Percentiles rank a stretch among this genome's conserved stretches.
Evolutionary conservation across 1,139 yeast species (phyloP).

Genomic region (Lodderomyces margitis): DNA sequence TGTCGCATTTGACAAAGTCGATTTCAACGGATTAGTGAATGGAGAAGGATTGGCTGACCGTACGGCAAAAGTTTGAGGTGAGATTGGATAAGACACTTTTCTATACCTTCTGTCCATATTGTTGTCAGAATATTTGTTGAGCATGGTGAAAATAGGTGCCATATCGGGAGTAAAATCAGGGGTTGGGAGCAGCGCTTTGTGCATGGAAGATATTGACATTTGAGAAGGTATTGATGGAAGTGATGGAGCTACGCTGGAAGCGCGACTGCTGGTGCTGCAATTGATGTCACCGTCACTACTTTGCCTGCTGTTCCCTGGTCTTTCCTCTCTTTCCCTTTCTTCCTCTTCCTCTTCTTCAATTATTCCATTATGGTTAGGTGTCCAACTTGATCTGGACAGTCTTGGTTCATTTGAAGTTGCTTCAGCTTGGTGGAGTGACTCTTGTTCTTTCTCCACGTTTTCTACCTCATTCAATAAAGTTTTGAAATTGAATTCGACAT

Average conservation of each 20-base stretch:
- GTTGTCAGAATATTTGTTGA: conserved; percentile 22
- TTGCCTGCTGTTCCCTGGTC: conserved; percentile 10
- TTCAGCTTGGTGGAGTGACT: neutral
- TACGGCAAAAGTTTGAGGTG: conserved; percentile 15
- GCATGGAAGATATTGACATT: conserved; percentile 3
- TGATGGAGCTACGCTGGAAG: conserved; percentile 9
- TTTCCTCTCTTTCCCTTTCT: conserved; percentile 11
- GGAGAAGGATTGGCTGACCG: conserved; percentile 26
- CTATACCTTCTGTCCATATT: neutral
- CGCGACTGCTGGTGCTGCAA: conserved; percentile 12
- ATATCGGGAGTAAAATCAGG: conserved; percentile 48
- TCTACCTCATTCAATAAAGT: conserved; percentile 19
- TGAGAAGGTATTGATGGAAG: conserved; percentile 9
- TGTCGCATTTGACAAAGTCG: conserved; percentile 12
- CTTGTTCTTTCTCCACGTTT: neutral
- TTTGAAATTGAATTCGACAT: conserved; percentile 52
- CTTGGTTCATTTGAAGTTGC: conserved; percentile 1
- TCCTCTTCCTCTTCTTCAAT: conserved; percentile 16
- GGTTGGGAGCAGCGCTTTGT: conserved; percentile 32
- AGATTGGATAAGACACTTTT: conserved; percentile 15
- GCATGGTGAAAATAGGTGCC: conserved; percentile 33
- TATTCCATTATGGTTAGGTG: neutral
- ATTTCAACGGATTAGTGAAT: conserved; percentile 22
- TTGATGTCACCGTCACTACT: conserved; percentile 12
- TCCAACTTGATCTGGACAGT: conserved; percentile 1